Percentiles rank a stretch among this genome's conserved stretches.
Evolutionary conservation across 2,329 filamentous ascomycete genomes (phyloP).

Genomic region (Colletotrichum coccodes): DNA sequence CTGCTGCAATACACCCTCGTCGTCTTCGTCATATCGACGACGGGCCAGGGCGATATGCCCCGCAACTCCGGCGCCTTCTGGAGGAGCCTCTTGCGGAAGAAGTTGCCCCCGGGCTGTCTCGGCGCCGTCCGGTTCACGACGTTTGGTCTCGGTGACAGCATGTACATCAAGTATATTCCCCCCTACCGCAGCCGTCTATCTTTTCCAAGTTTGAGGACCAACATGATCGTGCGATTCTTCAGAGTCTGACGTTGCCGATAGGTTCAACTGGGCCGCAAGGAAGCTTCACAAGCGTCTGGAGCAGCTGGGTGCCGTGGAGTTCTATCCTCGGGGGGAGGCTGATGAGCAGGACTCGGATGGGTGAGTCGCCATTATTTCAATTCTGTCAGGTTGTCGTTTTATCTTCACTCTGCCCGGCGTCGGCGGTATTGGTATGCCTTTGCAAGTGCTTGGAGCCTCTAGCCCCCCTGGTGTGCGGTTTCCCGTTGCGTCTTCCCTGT

Average conservation of each 20-base stretch:
- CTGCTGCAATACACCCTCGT: constrained; percentile 67
- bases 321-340: constrained; percentile 84
- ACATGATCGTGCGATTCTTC: too few relatives aligned
- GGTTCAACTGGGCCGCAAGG: constrained; percentile 92
- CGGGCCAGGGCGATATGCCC: constrained; percentile 93
- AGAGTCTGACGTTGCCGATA: constrained; percentile 44
- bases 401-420: not conserved
- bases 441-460: not conserved
- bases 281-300: constrained; percentile 87
- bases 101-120: constrained; percentile 77
- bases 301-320: constrained; percentile 83
- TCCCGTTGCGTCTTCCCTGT: too few relatives aligned
- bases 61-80: constrained; percentile 85
- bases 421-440: not conserved
- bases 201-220: not conserved
- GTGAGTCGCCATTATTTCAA: constrained; percentile 55
- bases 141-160: constrained; percentile 94
- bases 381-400: not conserved
- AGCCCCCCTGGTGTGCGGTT: too few relatives aligned
- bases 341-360: constrained; percentile 96
- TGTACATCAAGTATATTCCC: constrained; percentile 81
- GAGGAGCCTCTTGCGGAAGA: constrained; percentile 84
- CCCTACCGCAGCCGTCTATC: not conserved
- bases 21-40: constrained; percentile 88
- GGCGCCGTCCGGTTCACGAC: constrained; percentile 78